These are phyloP conservation scores for Aspergillus haitiensis DNA, from an alignment of 495 filamentous ascomycete species.

Conservation along the genomic window DNA sequence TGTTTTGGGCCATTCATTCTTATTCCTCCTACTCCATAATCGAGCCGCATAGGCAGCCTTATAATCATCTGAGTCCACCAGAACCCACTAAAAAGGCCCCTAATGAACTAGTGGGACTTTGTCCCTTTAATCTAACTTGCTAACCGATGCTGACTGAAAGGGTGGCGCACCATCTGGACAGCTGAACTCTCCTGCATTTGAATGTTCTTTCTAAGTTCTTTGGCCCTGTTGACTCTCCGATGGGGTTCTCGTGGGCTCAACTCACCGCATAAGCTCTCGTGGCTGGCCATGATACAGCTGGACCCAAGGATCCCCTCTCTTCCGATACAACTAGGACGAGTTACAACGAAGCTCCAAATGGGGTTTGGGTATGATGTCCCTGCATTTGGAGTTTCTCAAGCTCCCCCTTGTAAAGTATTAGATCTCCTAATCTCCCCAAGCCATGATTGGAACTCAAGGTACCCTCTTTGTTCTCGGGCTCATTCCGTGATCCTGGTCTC, in stretches of 20 bases:
- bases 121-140: conserved; percentile 9
- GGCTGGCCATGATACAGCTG: conserved; percentile 33
- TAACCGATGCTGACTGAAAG: conserved; percentile 14
- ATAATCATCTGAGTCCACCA: conserved; percentile 11
- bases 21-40: conserved; percentile 10
- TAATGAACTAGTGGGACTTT: conserved; percentile 28
- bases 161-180: conserved; percentile 37
- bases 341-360: conserved; percentile 17
- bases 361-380: conserved; percentile 18
- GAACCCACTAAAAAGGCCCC: conserved; percentile 19
- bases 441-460: neutral
- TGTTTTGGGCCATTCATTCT: conserved; percentile 1
- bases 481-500: neutral
- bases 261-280: conserved; percentile 26
- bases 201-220: conserved; percentile 24
- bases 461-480: neutral
- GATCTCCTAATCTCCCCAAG: conserved; percentile 3
- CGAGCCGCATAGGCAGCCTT: conserved; percentile 29
- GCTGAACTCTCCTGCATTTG: conserved; percentile 33
- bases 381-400: conserved; percentile 24
- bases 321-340: conserved; percentile 16
- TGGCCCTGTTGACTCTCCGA: conserved; percentile 19
- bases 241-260: conserved; percentile 23
- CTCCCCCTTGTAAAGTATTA: conserved; percentile 15
- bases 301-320: conserved; percentile 19